Conservation (phyloP, 129 eudicot species). For the Oenanthe sinensis region DNA sequence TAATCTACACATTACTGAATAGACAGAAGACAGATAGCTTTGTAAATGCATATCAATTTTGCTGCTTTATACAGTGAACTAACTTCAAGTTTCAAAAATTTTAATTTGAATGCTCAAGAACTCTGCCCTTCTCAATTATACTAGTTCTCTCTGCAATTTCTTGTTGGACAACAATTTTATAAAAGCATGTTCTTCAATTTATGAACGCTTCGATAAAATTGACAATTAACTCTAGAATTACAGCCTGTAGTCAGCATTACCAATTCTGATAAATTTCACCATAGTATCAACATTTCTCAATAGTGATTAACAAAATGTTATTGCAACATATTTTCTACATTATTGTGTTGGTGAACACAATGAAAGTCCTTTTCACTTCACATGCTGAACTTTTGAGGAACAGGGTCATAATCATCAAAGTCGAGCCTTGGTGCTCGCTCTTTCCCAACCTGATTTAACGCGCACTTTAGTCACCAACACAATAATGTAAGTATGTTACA, state of each 20-base stretch:
- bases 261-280: not conserved
- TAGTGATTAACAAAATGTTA: not conserved
- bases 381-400: constrained; percentile 10
- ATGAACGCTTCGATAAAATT: not conserved
- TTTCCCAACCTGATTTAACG: constrained; percentile 58
- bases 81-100: not conserved
- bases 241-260: not conserved
- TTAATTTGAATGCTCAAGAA: not conserved
- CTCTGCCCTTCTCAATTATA: not conserved
- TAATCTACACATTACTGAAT: not conserved
- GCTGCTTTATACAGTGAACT: not conserved
- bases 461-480: not conserved
- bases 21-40: no score
- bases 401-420: constrained; percentile 11
- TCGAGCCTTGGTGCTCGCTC: constrained; percentile 31
- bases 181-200: not conserved
- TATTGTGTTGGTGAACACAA: no score
- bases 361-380: not conserved
- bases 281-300: not conserved
- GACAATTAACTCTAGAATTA: not conserved
- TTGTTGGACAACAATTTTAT: not conserved
- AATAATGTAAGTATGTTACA: not conserved
- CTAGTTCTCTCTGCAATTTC: not conserved
- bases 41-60: not conserved
- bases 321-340: not conserved